Percentiles rank a stretch among this genome's conserved stretches.
phyloP scores from a whole-genome alignment of 2,329 filamentous ascomycete species.

The Aspergillus awamori region DNA sequence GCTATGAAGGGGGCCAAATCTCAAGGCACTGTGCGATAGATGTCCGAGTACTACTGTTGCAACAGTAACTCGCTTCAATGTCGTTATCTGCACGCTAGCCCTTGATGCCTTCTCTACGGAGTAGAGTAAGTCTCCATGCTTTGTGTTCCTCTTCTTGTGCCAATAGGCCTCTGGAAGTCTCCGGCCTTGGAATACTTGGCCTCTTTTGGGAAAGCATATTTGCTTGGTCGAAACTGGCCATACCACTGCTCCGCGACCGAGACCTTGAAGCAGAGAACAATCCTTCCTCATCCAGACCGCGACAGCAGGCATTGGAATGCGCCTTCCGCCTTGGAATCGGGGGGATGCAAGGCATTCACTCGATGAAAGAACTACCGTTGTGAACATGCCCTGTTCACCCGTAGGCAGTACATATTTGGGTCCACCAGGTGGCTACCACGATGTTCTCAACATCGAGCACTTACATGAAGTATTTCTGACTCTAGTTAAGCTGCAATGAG shows the following conservation, averaged over 20 bases:
- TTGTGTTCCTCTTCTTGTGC: too few relatives aligned
- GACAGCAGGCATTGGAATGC: neutral
- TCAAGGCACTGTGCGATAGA: neutral
- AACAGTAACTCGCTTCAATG: neutral
- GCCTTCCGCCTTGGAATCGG: neutral
- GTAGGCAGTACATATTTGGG: neutral
- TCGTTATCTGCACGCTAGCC: too few relatives aligned
- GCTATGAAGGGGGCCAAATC: constrained; percentile 4
- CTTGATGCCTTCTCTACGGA: too few relatives aligned
- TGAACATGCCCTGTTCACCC: neutral
- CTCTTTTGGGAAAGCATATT: too few relatives aligned
- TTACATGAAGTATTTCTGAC: neutral
- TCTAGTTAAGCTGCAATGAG: neutral
- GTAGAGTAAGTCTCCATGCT: too few relatives aligned
- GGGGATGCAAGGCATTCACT: neutral
- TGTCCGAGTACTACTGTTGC: neutral
- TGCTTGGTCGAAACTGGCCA: too few relatives aligned
- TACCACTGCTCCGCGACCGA: too few relatives aligned
- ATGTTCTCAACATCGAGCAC: neutral
- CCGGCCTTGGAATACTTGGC: too few relatives aligned
- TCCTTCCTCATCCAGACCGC: neutral
- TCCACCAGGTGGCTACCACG: neutral
- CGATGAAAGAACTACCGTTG: neutral
- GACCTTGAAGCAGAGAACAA: too few relatives aligned
- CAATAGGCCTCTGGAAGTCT: too few relatives aligned